Evolutionary conservation across 1,284 basidiomycete genomes (phyloP).

Genomic region (Fistulinella staudtii): DNA sequence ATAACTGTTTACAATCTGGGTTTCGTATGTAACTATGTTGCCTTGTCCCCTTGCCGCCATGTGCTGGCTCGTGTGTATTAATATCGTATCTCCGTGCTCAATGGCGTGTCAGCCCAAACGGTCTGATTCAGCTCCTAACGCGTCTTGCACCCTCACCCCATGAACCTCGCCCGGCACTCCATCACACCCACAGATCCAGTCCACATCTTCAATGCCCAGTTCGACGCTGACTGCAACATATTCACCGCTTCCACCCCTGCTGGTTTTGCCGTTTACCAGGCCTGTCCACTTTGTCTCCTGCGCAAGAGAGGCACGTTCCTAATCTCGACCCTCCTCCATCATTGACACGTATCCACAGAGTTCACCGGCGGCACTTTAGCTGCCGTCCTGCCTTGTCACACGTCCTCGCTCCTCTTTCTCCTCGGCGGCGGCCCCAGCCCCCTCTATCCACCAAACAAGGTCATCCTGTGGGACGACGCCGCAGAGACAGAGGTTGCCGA

Average conservation of each 20-base stretch:
- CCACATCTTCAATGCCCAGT: conserved; percentile 72
- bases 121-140: too few species aligned
- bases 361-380: conserved; percentile 77
- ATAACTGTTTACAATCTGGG: conserved; percentile 24
- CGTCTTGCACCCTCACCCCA: conserved; percentile 36
- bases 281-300: conserved; percentile 74
- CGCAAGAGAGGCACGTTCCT: conserved; percentile 67
- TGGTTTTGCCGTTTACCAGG: conserved; percentile 85
- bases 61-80: conserved; percentile 18
- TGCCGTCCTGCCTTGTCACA: conserved; percentile 74
- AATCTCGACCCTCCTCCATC: conserved; percentile 3
- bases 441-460: conserved; percentile 93
- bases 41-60: conserved; percentile 12
- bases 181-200: conserved; percentile 78
- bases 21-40: conserved; percentile 25
- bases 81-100: conserved; percentile 10
- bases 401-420: conserved; percentile 83
- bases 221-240: conserved; percentile 73
- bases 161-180: conserved; percentile 88
- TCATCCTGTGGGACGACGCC: conserved; percentile 85
- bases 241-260: conserved; percentile 81
- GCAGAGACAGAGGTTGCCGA: conserved; percentile 76
- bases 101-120: too few species aligned
- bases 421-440: conserved; percentile 88
- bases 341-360: conserved; percentile 41